Evolutionary conservation across 768 basidiomycete genomes (phyloP).

Genomic region (Grammothele lineata): DNA sequence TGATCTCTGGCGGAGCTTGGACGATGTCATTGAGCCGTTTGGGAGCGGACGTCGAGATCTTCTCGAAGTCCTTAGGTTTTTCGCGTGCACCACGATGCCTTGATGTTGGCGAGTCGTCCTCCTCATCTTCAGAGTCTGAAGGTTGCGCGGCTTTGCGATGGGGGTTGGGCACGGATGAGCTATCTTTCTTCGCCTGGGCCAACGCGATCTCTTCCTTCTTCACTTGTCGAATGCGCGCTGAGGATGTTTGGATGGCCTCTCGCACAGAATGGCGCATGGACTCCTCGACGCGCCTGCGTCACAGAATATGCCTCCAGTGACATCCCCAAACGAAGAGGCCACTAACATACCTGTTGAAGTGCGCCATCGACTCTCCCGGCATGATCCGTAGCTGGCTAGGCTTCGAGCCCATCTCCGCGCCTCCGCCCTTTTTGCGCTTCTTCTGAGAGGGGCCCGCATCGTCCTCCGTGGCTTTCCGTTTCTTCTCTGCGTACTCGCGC

Average conservation of each 20-base stretch:
- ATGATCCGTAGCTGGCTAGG: slow-evolving; percentile 40
- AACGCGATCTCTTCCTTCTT: slow-evolving; percentile 31
- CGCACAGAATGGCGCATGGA: slow-evolving; percentile 63
- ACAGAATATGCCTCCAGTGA: not conserved
- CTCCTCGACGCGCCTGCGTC: slow-evolving; percentile 66
- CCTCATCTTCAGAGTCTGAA: slow-evolving; percentile 4
- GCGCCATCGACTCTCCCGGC: slow-evolving; percentile 66
- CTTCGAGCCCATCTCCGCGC: not conserved
- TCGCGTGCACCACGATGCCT: slow-evolving; percentile 4
- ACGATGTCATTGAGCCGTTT: slow-evolving; percentile 69
- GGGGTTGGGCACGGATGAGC: not conserved
- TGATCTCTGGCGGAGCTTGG: slow-evolving; percentile 62
- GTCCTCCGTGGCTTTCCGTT: slow-evolving; percentile 28
- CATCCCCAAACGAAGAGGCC: not conserved
- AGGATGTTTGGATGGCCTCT: slow-evolving; percentile 55
- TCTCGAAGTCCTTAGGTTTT: slow-evolving; percentile 44
- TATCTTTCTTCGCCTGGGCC: slow-evolving; percentile 7
- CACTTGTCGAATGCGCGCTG: slow-evolving; percentile 43
- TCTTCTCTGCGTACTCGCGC: slow-evolving; percentile 46
- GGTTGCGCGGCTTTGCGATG: not conserved
- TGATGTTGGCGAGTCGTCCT: not conserved
- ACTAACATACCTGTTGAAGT: slow-evolving; percentile 67
- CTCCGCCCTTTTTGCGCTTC: slow-evolving; percentile 24
- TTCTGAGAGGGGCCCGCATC: slow-evolving; percentile 16
- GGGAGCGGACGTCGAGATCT: slow-evolving; percentile 49